Conservation (phyloP, 148 eudicot species). For the Selenicereus undatus region DNA sequence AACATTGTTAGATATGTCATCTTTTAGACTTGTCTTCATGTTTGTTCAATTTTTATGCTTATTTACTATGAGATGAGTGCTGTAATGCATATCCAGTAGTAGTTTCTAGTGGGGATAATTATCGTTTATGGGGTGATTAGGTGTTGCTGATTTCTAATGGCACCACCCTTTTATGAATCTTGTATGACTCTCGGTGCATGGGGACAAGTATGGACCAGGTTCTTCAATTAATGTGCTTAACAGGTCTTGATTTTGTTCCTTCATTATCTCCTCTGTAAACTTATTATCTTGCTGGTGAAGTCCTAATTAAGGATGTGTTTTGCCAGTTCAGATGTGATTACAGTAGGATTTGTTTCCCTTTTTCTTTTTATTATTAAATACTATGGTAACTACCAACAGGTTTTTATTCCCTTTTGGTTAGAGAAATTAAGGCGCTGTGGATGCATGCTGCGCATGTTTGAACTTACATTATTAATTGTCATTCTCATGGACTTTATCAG, state of each 20-base stretch:
- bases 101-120: not conserved
- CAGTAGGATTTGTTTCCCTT: not conserved
- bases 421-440: not conserved
- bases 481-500: not conserved
- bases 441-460: no score
- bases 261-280: not conserved
- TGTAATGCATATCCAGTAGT: not conserved
- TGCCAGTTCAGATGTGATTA: not conserved
- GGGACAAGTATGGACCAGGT: not conserved
- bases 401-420: not conserved
- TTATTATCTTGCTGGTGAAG: not conserved
- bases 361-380: no score
- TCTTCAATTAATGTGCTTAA: not conserved
- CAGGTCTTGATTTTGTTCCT: not conserved
- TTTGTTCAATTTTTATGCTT: slow-evolving; percentile 9
- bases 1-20: not conserved
- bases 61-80: slow-evolving; percentile 4
- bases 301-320: not conserved
- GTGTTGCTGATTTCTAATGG: not conserved
- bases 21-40: slow-evolving; percentile 11
- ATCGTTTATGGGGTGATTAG: not conserved
- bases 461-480: not conserved
- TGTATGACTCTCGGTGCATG: not conserved
- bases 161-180: not conserved
- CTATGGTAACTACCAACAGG: not conserved